These are phyloP conservation scores for Aspergillus piperis DNA, from an alignment of 2,329 filamentous ascomycete genomes.

Conservation along the genomic window DNA sequence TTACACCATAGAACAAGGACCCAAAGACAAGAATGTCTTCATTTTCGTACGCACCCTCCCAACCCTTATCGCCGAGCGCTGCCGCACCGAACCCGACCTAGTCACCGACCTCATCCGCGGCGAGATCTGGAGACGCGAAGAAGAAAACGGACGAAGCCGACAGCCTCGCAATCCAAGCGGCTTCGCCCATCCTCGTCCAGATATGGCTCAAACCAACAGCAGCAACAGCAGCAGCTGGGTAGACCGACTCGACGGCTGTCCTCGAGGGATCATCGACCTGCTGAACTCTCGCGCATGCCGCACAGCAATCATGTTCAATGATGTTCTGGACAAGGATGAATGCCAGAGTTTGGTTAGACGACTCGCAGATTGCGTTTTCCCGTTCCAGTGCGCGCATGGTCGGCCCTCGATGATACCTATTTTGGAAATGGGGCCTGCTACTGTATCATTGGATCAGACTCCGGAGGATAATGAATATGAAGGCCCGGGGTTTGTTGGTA, in stretches of 20 bases:
- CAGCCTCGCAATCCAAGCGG: slow-evolving; percentile 7
- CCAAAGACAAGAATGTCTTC: slow-evolving; percentile 12
- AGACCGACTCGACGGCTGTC: slow-evolving; percentile 66
- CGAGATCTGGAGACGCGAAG: slow-evolving; percentile 69
- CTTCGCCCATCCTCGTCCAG: not conserved
- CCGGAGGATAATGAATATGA: slow-evolving; percentile 4
- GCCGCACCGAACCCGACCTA: slow-evolving; percentile 68
- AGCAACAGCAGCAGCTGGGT: slow-evolving; percentile 54
- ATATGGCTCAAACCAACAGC: not conserved
- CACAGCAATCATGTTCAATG: slow-evolving; percentile 55
- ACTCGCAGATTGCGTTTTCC: slow-evolving; percentile 47
- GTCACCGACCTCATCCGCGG: slow-evolving; percentile 72
- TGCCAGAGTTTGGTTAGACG: slow-evolving; percentile 41
- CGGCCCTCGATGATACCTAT: slow-evolving; percentile 52
- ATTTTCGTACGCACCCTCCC: slow-evolving; percentile 65
- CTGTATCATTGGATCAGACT: not conserved
- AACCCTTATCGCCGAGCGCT: slow-evolving; percentile 72
- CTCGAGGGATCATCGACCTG: slow-evolving; percentile 70
- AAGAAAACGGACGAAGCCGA: slow-evolving; percentile 46
- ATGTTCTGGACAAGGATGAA: slow-evolving; percentile 40
- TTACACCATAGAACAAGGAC: slow-evolving; percentile 52
- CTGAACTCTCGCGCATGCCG: slow-evolving; percentile 53
- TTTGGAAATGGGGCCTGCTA: slow-evolving; percentile 30
- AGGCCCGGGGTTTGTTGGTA: slow-evolving; percentile 10
- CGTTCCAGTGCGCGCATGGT: slow-evolving; percentile 55